phyloP scores from a whole-genome alignment of 1,284 basidiomycete genomes.

The Sporisorium iseilematis-ciliati region DNA sequence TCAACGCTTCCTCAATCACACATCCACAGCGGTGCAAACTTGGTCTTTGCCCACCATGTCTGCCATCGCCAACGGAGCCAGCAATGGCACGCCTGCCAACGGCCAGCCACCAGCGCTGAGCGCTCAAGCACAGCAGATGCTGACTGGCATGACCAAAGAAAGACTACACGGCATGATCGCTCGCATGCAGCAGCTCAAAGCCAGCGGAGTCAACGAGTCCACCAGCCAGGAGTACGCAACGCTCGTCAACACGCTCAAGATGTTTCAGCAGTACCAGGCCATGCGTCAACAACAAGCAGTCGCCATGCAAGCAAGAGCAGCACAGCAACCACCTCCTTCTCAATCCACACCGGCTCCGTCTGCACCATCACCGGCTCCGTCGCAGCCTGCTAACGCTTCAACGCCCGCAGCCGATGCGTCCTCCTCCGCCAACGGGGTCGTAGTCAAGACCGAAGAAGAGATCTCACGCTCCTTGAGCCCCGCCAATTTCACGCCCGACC shows the following conservation, averaged over 20 bases:
- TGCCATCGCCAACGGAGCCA: constrained; percentile 45
- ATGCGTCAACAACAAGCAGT: constrained; percentile 63
- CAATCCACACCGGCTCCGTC: constrained; percentile 21
- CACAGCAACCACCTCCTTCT: constrained; percentile 15
- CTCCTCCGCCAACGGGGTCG: constrained; percentile 32
- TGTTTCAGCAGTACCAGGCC: constrained; percentile 67
- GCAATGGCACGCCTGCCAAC: constrained; percentile 33
- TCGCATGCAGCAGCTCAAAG: constrained; percentile 70
- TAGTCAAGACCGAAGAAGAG: constrained; percentile 46
- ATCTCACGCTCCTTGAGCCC: constrained; percentile 47
- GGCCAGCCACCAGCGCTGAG: constrained; percentile 40
- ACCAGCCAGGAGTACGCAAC: constrained; percentile 69
- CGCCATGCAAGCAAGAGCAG: constrained; percentile 46
- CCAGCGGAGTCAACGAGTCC: constrained; percentile 68
- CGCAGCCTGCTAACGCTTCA: constrained; percentile 24
- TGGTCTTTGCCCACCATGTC: constrained; percentile 31
- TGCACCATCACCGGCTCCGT: constrained; percentile 37
- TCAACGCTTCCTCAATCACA: background rate
- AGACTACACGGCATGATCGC: constrained; percentile 61
- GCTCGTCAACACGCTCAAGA: constrained; percentile 65
- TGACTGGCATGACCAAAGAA: constrained; percentile 67
- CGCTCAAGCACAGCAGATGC: constrained; percentile 59
- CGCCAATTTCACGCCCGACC: constrained; percentile 77
- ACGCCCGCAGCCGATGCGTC: constrained; percentile 27
- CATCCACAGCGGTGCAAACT: too few species aligned